Evolutionary conservation across 768 basidiomycete species (phyloP), one percentile per base, ranked within the genome.

Genomic region (Amanita inopinata): DNA sequence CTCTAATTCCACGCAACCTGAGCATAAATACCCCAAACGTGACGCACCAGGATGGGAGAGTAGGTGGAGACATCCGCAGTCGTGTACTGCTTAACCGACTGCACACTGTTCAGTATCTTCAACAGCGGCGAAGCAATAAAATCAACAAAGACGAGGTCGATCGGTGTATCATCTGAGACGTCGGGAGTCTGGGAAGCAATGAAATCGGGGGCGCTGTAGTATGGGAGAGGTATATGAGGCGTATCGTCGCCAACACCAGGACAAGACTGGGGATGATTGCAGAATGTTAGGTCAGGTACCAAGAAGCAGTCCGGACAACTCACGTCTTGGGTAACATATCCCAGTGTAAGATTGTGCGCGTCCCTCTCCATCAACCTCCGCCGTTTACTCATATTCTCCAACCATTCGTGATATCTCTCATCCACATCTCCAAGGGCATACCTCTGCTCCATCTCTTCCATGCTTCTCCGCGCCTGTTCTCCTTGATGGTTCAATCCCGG

Each of bases 91-190:
- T 63, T 73, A 19, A 48, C 53, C 5, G 32, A 68, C 61, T 82
- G 77, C 17, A 79, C 53, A 1, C 37, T 25, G 51, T 89, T 89
- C 39, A 87, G 54, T 19, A 74, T 70, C 3, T 48, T 30, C 45
- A 85, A 47, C 19, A 83, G 53, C 47, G 73, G 62, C 4, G 52
- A 41, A 52, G 70, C 62, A 53, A 87, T 77, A 58, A 86, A 89
- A 56, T 80, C 66, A 35, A 81, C 67, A 56, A 88, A 90, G 24
- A 89, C 78, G 15, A 90, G 69, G 51, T 90, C 87, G 47, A 90
- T 67, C 0, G 62, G 62, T 0, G 74, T 66, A 40, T 69, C 63
- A 40, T 64, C 64, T 0, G 73, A 46, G 10, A 77, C 69, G 17
- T 63, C 54, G 2, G 83, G 80, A 2, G 73, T 55, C 19, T 64